Conservation (phyloP, 768 basidiomycete genomes). For the Phlebiopsis gigantea region DNA sequence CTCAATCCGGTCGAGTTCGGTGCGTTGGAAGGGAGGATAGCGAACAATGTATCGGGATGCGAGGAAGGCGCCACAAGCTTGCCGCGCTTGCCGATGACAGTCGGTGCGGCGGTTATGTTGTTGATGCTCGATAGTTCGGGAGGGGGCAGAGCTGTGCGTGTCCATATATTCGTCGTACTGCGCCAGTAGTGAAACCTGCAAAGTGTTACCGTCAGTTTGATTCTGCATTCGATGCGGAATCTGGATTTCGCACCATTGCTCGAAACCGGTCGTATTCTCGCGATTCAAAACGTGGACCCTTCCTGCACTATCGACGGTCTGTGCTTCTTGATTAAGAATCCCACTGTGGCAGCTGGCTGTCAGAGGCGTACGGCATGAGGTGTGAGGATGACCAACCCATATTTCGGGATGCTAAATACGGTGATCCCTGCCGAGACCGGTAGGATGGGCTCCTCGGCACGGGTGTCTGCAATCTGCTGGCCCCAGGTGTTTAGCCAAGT, state of each 20-base stretch:
- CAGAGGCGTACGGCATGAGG: neutral
- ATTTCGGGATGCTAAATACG: constrained; percentile 32
- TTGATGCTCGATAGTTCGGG: constrained; percentile 22
- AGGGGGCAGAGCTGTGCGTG: constrained; percentile 28
- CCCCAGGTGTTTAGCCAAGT: constrained; percentile 35
- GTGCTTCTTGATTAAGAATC: constrained; percentile 31
- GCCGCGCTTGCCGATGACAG: constrained; percentile 34
- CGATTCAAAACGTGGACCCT: constrained; percentile 30
- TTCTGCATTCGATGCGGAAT: neutral
- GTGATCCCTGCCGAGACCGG: constrained; percentile 31
- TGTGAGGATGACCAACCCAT: constrained; percentile 23
- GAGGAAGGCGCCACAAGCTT: constrained; percentile 23
- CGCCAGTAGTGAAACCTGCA: constrained; percentile 27
- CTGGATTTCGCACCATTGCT: constrained; percentile 24
- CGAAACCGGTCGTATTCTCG: constrained; percentile 31
- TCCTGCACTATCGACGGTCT: constrained; percentile 25
- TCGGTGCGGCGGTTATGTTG: constrained; percentile 32
- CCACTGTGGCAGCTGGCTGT: constrained; percentile 17
- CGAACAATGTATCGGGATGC: constrained; percentile 18
- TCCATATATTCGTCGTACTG: constrained; percentile 26
- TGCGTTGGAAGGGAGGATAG: constrained; percentile 31
- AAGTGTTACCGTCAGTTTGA: neutral
- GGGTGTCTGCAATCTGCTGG: constrained; percentile 25
- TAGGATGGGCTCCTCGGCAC: constrained; percentile 23
- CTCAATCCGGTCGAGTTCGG: constrained; percentile 28